Evolutionary conservation across 208 protist genomes (phyloP), one percentile per base, ranked within the genome.

Genomic region (Perkinsela sp.): DNA sequence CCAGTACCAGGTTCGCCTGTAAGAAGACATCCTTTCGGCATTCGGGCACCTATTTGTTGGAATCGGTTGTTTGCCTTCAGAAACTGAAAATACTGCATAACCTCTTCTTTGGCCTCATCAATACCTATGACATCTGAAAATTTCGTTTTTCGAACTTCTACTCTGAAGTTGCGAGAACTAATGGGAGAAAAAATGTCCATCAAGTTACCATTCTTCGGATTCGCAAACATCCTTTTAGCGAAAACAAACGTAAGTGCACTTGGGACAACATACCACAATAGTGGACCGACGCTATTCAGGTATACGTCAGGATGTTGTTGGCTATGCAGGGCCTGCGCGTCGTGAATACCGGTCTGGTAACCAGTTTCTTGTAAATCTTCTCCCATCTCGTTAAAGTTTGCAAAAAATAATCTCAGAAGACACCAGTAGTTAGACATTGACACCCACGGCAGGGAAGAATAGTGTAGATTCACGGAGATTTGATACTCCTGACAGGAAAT

Each of bases 1-100:
- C 95, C 95, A 1, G 92, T 97, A 28, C 95, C 95, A 0, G 95
- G 95, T 67, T 82, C 76, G 2, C 95, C 95, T 31, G 87, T 87
- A 2, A 98, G 79, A 22, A 98, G 78, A 29, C 96, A 88, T 30
- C 94, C 95, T 67, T 95, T 95, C 13, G 94, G 93, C 68, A 97
- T 75, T 68, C 94, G 92, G 0, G 78, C 94, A 31, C 94, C 94
- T 1, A 98, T 82, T 22, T 81, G 79, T 0, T 83, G 88, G 74
- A 96, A 97, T 69, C 83, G 80, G n/a, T 83, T 75, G 28, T 93
- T 93, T 2, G 84, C 81, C 65, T 81, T 78, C 6, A 98, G 82
- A 65, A 96, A 97, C 30, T 95, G 77, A 1, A 97, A 92, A 72
- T 96, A 93, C 79, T 96, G 92, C 67, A 80, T 74, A 22, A 98